These are phyloP conservation scores for Teratosphaeria pseudoeucalypti DNA, from an alignment of 2,329 filamentous ascomycete species.

Conservation along the genomic window DNA sequence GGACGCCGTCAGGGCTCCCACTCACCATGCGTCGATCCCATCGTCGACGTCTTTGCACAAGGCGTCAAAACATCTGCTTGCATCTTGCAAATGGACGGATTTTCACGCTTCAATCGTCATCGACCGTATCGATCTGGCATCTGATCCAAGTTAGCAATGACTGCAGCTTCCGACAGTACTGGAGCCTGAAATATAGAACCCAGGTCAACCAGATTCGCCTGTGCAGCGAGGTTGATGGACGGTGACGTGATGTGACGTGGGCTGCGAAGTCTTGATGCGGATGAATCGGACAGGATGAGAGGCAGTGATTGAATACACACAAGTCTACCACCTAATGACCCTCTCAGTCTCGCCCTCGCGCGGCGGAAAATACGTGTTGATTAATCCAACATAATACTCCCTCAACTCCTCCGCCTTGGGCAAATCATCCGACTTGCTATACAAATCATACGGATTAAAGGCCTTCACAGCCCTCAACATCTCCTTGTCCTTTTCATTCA, in stretches of 20 bases:
- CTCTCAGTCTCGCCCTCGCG: slow-evolving; percentile 30
- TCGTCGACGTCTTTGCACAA: not conserved
- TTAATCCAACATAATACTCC: slow-evolving; percentile 64
- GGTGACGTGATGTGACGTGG: not conserved
- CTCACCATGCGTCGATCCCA: not conserved
- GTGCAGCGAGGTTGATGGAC: not conserved
- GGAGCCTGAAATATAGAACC: not conserved
- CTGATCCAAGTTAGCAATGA: no score
- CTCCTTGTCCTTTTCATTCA: slow-evolving; percentile 68
- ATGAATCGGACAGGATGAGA: not conserved
- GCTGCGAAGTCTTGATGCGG: not conserved
- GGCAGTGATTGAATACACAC: not conserved
- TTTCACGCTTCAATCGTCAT: not conserved
- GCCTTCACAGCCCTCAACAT: slow-evolving; percentile 74
- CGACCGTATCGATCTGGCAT: not conserved
- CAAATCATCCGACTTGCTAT: slow-evolving; percentile 79
- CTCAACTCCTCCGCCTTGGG: slow-evolving; percentile 69
- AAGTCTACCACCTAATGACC: slow-evolving; percentile 54
- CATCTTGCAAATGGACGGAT: no score
- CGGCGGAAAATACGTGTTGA: slow-evolving; percentile 51
- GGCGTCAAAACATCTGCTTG: not conserved
- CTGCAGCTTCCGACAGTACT: no score
- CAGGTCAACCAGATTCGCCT: not conserved
- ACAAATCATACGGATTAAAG: slow-evolving; percentile 86
- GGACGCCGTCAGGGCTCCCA: not conserved